phyloP scores from a whole-genome alignment of 257 asterid species.

The Penstemon barbatus region DNA sequence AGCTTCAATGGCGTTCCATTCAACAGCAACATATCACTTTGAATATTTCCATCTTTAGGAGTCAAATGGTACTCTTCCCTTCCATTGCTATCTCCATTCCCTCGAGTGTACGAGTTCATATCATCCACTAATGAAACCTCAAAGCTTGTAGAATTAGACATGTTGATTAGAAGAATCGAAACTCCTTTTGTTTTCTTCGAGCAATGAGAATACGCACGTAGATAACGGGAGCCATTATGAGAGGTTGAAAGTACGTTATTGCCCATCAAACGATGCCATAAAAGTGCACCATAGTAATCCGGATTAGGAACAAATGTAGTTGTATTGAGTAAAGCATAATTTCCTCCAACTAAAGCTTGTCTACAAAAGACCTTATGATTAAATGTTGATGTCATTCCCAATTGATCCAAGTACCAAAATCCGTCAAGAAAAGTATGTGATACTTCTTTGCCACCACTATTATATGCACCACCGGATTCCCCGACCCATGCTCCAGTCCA shows the following conservation, averaged over 20 bases:
- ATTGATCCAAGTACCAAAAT: conserved; percentile 91
- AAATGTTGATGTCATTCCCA: conserved; percentile 81
- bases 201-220: conserved; percentile 77
- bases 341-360: conserved; percentile 84
- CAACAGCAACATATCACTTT: conserved; percentile 60
- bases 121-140: conserved; percentile 44
- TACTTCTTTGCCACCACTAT: conserved; percentile 78
- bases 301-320: conserved; percentile 75
- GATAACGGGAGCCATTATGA: conserved; percentile 56
- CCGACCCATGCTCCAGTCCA: conserved; percentile 85
- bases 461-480: conserved; percentile 89
- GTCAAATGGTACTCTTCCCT: conserved; percentile 84
- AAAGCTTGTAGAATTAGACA: conserved; percentile 65
- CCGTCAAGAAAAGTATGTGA: conserved; percentile 74
- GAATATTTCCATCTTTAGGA: conserved; percentile 66
- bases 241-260: conserved; percentile 52
- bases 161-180: conserved; percentile 61
- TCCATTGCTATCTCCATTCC: background rate
- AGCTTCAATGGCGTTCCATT: conserved; percentile 67
- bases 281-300: conserved; percentile 79
- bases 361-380: conserved; percentile 82
- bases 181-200: conserved; percentile 61
- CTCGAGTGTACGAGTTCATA: conserved; percentile 27
- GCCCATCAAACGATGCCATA: conserved; percentile 88
- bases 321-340: conserved; percentile 75